phyloP scores from a whole-genome alignment of 495 filamentous ascomycete genomes.

The Antarctomyces pellizariae region DNA sequence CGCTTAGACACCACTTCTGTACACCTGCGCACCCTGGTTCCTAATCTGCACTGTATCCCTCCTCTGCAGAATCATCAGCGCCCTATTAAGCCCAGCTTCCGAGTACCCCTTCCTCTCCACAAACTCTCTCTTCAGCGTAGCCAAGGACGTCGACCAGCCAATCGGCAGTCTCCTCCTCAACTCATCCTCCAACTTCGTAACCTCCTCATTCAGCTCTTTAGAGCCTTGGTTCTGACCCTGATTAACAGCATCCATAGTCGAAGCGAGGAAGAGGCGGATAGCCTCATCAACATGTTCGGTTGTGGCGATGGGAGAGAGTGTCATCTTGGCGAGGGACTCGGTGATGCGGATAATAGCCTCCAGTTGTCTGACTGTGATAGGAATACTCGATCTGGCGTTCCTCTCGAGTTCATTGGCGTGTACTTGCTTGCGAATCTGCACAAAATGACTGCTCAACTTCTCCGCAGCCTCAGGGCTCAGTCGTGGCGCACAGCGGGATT shows the following conservation, averaged over 20 bases:
- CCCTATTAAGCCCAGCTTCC: constrained; percentile 65
- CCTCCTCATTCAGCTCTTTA: constrained; percentile 78
- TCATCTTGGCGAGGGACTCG: constrained; percentile 81
- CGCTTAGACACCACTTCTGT: constrained; percentile 30
- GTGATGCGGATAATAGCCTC: constrained; percentile 96
- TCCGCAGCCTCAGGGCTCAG: constrained; percentile 84
- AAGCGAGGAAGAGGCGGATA: constrained; percentile 88
- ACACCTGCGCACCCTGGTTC: constrained; percentile 72
- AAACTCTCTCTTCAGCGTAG: constrained; percentile 70
- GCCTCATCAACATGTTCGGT: constrained; percentile 93
- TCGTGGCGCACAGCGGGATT: constrained; percentile 78
- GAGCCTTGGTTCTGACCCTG: constrained; percentile 63
- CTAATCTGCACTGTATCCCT: constrained; percentile 82
- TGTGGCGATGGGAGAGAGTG: constrained; percentile 61
- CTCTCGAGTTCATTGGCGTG: constrained; percentile 73
- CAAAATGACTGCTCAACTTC: constrained; percentile 93
- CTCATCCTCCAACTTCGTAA: constrained; percentile 73
- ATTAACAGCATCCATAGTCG: constrained; percentile 92
- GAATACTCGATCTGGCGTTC: constrained; percentile 73
- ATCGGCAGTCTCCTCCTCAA: constrained; percentile 72
- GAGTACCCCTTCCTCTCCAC: constrained; percentile 70
- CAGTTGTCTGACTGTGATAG: constrained; percentile 92
- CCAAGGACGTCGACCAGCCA: constrained; percentile 81
- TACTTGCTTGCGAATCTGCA: constrained; percentile 83
- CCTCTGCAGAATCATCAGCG: constrained; percentile 65